Conservation (phyloP, 2,329 filamentous ascomycete species). For the Septoria petroselini region DNA sequence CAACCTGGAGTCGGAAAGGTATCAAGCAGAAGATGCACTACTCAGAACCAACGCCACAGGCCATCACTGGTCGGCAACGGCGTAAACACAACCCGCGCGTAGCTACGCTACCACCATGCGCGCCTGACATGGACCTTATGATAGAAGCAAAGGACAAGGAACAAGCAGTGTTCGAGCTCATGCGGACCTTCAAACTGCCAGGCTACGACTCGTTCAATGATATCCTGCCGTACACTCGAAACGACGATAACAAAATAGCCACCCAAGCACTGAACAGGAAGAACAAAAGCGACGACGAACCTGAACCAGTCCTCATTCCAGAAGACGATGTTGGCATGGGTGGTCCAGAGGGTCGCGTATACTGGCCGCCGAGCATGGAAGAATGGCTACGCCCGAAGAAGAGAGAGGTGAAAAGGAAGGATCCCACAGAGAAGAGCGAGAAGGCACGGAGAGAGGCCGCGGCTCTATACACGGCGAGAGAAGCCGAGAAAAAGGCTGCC, state of each 20-base stretch:
- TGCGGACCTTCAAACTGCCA: constrained; percentile 81
- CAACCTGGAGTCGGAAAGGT: constrained; percentile 77
- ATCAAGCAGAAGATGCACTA: constrained; percentile 98
- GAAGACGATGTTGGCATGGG: constrained; percentile 81
- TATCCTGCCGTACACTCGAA: constrained; percentile 70
- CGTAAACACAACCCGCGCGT: constrained; percentile 84
- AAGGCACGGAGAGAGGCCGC: constrained; percentile 37
- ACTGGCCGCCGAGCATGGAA: constrained; percentile 87
- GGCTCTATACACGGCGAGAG: constrained; percentile 28
- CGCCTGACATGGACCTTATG: constrained; percentile 89
- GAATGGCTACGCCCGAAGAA: constrained; percentile 85
- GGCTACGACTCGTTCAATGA: constrained; percentile 74
- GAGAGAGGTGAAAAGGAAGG: constrained; percentile 59
- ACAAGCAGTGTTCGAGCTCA: constrained; percentile 90
- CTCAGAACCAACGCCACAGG: constrained; percentile 73
- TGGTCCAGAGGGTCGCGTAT: constrained; percentile 74
- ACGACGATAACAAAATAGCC: constrained; percentile 66
- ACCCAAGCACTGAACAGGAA: constrained; percentile 41
- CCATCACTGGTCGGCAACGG: constrained; percentile 72
- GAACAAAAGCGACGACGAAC: constrained; percentile 40
- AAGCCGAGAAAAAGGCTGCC: constrained; percentile 31
- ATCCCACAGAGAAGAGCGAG: constrained; percentile 39
- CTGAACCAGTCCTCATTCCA: constrained; percentile 46
- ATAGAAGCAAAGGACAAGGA: constrained; percentile 99
- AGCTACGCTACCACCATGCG: constrained; percentile 74